phyloP scores from a whole-genome alignment of 2,329 filamentous ascomycete species.

The Aureobasidium sp. region DNA sequence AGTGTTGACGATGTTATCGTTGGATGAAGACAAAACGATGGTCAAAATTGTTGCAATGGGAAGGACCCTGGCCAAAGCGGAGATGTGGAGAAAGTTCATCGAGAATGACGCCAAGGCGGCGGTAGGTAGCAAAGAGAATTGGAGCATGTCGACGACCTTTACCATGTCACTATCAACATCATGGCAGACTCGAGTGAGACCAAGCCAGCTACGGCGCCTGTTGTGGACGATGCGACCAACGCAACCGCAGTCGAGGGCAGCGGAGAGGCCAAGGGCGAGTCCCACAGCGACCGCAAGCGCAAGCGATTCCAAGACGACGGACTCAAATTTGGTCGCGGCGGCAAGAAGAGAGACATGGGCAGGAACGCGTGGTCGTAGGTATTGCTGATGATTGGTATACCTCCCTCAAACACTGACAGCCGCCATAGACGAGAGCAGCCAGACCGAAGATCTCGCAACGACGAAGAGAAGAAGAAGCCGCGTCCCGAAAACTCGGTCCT shows the following conservation, averaged over 20 bases:
- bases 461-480: constrained; percentile 33
- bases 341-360: constrained; percentile 59
- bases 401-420: constrained; percentile 29
- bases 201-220: constrained; percentile 9
- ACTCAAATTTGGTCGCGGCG: constrained; percentile 25
- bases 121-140: neutral
- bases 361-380: constrained; percentile 56
- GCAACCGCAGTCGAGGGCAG: neutral
- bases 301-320: constrained; percentile 18
- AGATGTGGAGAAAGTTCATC: neutral
- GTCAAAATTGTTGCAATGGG: neutral
- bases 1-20: neutral
- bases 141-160: neutral
- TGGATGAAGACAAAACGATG: neutral
- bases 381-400: constrained; percentile 7
- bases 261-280: neutral
- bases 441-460: constrained; percentile 40
- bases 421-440: constrained; percentile 31
- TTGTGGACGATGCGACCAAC: neutral
- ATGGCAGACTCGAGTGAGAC: constrained; percentile 10
- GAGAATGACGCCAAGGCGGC: neutral
- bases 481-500: constrained; percentile 41
- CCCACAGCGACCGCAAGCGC: constrained; percentile 16
- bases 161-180: constrained; percentile 1
- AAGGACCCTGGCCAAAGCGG: neutral